phyloP scores from a whole-genome alignment of 208 protist genomes.

The Tetramitus jugosus region DNA sequence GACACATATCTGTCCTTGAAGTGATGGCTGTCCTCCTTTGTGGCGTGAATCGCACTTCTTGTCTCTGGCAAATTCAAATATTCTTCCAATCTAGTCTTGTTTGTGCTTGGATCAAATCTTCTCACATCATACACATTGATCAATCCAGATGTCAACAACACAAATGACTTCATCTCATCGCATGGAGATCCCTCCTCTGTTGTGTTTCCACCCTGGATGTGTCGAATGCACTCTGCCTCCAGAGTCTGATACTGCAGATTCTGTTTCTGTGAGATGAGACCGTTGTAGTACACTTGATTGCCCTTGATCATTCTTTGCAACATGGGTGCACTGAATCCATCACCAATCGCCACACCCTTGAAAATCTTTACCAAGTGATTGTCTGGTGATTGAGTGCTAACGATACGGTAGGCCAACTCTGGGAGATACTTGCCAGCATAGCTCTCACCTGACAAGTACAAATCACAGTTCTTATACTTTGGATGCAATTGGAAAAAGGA shows the following conservation, averaged over 20 bases:
- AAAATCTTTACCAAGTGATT: not conserved
- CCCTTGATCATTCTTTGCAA: not conserved
- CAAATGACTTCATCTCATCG: not conserved
- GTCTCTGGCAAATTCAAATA: constrained; percentile 28
- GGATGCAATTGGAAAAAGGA: constrained; percentile 21
- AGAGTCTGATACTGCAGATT: not conserved
- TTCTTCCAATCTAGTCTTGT: constrained; percentile 29
- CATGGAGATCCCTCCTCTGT: not conserved
- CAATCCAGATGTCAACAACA: constrained; percentile 41
- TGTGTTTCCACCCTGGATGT: constrained; percentile 8
- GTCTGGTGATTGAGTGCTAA: constrained; percentile 27
- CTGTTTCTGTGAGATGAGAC: not conserved
- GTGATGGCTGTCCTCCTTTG: no score
- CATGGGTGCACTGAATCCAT: not conserved
- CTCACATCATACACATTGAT: constrained; percentile 29
- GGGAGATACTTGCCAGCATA: constrained; percentile 27
- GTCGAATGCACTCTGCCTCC: not conserved
- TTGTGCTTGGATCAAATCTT: constrained; percentile 38
- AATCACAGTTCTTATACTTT: not conserved
- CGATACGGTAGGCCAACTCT: not conserved
- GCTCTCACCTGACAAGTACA: not conserved
- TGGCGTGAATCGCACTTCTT: constrained; percentile 29
- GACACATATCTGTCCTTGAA: not conserved
- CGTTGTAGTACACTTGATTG: not conserved
- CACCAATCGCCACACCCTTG: not conserved